These are phyloP conservation scores for Adansonia digitata DNA, from an alignment of 345 rosid genomes.

Conservation along the genomic window DNA sequence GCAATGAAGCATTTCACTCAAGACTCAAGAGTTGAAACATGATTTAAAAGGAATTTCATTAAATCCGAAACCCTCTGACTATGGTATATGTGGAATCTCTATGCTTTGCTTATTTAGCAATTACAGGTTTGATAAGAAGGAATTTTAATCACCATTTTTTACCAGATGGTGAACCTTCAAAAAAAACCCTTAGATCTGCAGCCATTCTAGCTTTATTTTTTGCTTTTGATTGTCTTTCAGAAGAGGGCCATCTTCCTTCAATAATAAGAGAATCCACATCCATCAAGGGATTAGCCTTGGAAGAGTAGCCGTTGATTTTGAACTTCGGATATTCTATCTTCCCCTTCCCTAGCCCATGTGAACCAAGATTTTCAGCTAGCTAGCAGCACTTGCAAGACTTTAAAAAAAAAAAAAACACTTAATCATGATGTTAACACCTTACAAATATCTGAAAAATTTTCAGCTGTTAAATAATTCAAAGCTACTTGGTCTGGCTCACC, in stretches of 20 bases:
- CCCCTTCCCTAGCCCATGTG: neutral
- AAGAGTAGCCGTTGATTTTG: constrained; percentile 28
- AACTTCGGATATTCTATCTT: constrained; percentile 24
- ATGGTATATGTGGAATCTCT: neutral
- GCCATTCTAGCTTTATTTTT: constrained; percentile 26
- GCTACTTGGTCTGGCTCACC: neutral
- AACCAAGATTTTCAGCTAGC: neutral
- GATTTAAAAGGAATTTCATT: neutral
- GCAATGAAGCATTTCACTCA: neutral
- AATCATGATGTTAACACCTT: constrained; percentile 1
- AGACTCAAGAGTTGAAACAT: neutral
- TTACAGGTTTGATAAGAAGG: constrained; percentile 37
- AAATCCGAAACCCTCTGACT: constrained; percentile 10
- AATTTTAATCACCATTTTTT: constrained; percentile 35
- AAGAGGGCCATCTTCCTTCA: constrained; percentile 8
- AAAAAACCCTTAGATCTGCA: constrained; percentile 8
- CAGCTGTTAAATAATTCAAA: neutral
- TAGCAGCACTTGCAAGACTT: neutral
- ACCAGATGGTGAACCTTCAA: constrained; percentile 21
- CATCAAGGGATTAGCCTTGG: neutral
- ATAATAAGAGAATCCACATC: constrained; percentile 30
- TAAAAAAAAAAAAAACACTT: neutral
- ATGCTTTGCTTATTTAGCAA: constrained; percentile 18
- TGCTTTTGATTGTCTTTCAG: neutral
- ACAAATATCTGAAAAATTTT: no score